Evolutionary conservation across 2,329 filamentous ascomycete species (phyloP), one percentile per base, ranked within the genome.

Genomic region (Chrysoporthe deuterocubensis): DNA sequence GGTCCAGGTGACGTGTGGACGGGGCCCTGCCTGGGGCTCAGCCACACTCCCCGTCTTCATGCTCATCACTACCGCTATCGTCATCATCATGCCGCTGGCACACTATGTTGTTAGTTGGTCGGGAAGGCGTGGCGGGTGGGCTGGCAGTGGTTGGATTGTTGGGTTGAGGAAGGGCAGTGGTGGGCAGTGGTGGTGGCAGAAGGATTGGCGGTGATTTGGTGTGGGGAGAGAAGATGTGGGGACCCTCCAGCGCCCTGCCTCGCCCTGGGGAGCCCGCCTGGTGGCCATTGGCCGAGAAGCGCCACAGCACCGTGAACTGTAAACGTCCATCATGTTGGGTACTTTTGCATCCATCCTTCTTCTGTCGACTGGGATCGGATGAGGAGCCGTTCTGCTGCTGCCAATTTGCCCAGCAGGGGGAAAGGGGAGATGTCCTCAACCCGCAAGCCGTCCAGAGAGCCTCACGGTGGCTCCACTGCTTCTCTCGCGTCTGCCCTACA

Each of bases 201-300:
- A 62, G 58, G 58, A 62, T 57, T 62, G 64, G 59, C 64, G 58
- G 64, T 57, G 58, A 66, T 62, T 66, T 52, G 40, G n/a, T n/a
- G 48, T 66, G 40, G 26, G 61, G 46, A 4, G 48, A 44, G 58
- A 37, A 60, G 43, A 11, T 13, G 46, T 52, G 50, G 52, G 13
- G 52, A 56, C 5, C 32, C 54, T 40, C 14, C 34, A 57, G 34
- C 32, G 21, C 54, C 6, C 16, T 57, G 54, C 54, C 54, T 40
- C 34, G 16, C 16, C 34, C 34, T 6, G 34, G 34, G 9, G 1
- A n/a, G 54, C 34, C 40, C 34, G 14, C 40, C 16, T 57, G 54
- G 34, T 57, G 34, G 34, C 54, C 54, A n/a, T 57, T 57, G 16
- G 11, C 54, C 34, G 9, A 57, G 16, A 57, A 40, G 34, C 40